These are phyloP conservation scores for Taxillus chinensis DNA, from an alignment of 164 flowering plant genomes.

Conservation along the genomic window DNA sequence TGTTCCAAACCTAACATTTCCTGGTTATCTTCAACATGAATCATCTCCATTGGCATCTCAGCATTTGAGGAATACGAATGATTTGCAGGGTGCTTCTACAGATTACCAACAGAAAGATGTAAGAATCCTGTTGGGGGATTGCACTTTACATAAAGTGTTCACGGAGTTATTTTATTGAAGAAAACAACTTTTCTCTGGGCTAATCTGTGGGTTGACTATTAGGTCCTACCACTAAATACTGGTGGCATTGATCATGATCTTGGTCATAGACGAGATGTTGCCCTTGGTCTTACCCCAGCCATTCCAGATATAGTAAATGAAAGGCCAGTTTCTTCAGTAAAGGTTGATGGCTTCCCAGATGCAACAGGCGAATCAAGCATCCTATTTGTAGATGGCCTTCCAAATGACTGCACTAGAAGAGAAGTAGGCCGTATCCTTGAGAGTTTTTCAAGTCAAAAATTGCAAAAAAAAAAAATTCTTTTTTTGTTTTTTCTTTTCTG, in stretches of 20 bases:
- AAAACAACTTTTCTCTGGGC: background rate
- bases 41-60: background rate
- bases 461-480: too few species aligned
- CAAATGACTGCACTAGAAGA: slow-evolving; percentile 60
- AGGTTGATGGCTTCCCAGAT: slow-evolving; percentile 16
- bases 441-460: too few species aligned
- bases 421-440: slow-evolving; percentile 80
- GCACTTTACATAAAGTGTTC: background rate
- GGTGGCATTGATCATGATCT: slow-evolving; percentile 31
- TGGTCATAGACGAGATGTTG: slow-evolving; percentile 31
- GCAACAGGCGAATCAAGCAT: slow-evolving; percentile 36
- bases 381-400: slow-evolving; percentile 41
- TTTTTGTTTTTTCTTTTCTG: background rate
- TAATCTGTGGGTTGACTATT: slow-evolving; percentile 2
- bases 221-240: slow-evolving; percentile 28
- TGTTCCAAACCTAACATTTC: background rate
- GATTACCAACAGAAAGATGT: background rate
- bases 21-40: background rate
- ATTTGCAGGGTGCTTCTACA: background rate
- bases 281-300: slow-evolving; percentile 16
- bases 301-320: slow-evolving; percentile 28
- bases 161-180: background rate
- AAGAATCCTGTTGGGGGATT: background rate
- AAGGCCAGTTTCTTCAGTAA: slow-evolving; percentile 24
- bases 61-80: background rate